Base-by-base conservation (phyloP, 225 moss, liverwort and hornwort genomes). In the Pleurozium schreberi region DNA sequence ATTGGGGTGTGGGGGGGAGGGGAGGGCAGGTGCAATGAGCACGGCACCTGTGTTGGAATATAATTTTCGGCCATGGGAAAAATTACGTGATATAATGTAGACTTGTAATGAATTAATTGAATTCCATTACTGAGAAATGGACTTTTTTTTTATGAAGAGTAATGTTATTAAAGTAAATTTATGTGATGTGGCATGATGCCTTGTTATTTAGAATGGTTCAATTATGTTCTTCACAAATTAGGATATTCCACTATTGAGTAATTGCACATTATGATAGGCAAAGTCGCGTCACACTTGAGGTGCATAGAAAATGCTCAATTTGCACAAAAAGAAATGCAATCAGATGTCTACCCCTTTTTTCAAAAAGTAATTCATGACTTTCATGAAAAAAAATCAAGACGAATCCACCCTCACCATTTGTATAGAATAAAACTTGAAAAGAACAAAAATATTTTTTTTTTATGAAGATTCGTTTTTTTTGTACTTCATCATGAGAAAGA, bases 241-340 rank as follows among this genome's bases (percentile, higher is more conserved):
- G 17, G 5, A 27, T 11, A 18, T 28, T 40, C 2, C 27, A 58
- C 0, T 28, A 3, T 40, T 5, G 8, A 10, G 8, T 28, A 7
- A 36, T 36, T 53, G 6, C 2, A 52, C 36, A 52, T 2, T 14
- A 9, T 0, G 0, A 1, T 5, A 15, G 0, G 3, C 1, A 76
- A 21, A 22, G 21, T 8, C 12, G 1, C 3, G 8, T 22, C 8
- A 5, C 5, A 75, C 3, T 8, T 1, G 0, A 21, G 7, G 21
- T 75, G 21, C 5, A 8, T 52, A 22, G 14, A 50, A n/a, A 34
- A 13, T 34, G 8, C 5, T 50, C 0, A 2, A 50, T 22, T 76
- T 22, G 52, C 8, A 36, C 14, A 8, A 9, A 52, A 36, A 30
- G n/a, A n/a, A 28, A 2, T 22, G 1, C 22, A 52, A 14, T 9